Conservation (phyloP, 2,329 filamentous ascomycete genomes). For the Fusarium sp. region DNA sequence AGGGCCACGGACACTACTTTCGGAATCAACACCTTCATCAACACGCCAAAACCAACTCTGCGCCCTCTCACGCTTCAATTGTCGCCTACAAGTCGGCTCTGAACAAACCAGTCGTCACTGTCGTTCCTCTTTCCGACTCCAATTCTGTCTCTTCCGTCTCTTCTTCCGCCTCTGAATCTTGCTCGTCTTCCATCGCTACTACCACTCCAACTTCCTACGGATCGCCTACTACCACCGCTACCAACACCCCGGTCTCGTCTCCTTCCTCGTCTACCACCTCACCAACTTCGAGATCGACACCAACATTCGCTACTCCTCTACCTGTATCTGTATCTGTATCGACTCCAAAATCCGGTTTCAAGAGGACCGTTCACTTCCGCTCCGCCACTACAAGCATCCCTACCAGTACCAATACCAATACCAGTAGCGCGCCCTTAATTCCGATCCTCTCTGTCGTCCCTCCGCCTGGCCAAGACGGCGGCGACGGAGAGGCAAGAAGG, state of each 20-base stretch:
- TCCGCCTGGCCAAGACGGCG: slow-evolving; percentile 49
- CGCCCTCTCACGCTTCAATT: slow-evolving; percentile 35
- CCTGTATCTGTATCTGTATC: slow-evolving; percentile 28
- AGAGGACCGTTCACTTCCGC: slow-evolving; percentile 35
- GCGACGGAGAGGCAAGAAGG: slow-evolving; percentile 51
- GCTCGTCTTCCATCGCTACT: slow-evolving; percentile 31
- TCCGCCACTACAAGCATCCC: slow-evolving; percentile 24
- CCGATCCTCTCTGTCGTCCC: slow-evolving; percentile 49
- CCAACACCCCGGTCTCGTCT: slow-evolving; percentile 34
- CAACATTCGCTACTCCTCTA: slow-evolving; percentile 33
- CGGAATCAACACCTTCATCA: slow-evolving; percentile 35
- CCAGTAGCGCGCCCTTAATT: slow-evolving; percentile 49
- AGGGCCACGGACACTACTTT: slow-evolving; percentile 35
- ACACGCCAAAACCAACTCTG: slow-evolving; percentile 33
- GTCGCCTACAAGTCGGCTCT: slow-evolving; percentile 38
- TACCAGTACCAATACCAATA: slow-evolving; percentile 31
- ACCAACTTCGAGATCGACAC: slow-evolving; percentile 36
- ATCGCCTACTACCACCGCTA: slow-evolving; percentile 33
- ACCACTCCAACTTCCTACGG: slow-evolving; percentile 32
- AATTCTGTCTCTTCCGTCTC: slow-evolving; percentile 38
- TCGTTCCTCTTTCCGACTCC: slow-evolving; percentile 34
- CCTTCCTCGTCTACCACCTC: slow-evolving; percentile 36
- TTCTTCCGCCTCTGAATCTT: slow-evolving; percentile 34
- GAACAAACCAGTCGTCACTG: slow-evolving; percentile 40
- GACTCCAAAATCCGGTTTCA: slow-evolving; percentile 16